Evolutionary conservation across 192 early-diverging fungal genomes (phyloP).

Genomic region (Coemansia sp.): DNA sequence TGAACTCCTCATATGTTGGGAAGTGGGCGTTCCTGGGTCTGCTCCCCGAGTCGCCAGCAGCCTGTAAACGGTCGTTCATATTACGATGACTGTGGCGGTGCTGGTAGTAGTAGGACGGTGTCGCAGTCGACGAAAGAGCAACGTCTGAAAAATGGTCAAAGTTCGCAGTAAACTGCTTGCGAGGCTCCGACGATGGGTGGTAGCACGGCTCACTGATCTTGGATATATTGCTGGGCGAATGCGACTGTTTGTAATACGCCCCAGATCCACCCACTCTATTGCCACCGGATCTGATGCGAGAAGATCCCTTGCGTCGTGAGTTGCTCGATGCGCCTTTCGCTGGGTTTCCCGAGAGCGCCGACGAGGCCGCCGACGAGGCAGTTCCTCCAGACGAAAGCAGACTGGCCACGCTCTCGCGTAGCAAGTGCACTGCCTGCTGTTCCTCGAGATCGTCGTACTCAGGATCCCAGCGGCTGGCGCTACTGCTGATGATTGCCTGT

Average conservation of each 20-base stretch:
- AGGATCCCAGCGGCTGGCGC: background rate
- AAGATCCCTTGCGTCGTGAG: slow-evolving; percentile 13
- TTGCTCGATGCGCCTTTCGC: background rate
- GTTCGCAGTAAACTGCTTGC: slow-evolving; percentile 25
- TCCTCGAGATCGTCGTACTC: slow-evolving; percentile 6
- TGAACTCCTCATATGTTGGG: slow-evolving; percentile 46
- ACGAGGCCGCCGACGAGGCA: slow-evolving; percentile 24
- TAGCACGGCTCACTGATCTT: slow-evolving; percentile 55
- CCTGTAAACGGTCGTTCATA: background rate
- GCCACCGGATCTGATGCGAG: background rate
- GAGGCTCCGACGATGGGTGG: slow-evolving; percentile 30
- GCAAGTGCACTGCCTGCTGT: slow-evolving; percentile 38
- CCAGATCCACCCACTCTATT: background rate
- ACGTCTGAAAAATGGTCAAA: slow-evolving; percentile 49
- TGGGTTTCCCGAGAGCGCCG: slow-evolving; percentile 18
- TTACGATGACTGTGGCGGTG: background rate
- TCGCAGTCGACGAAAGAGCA: slow-evolving; percentile 27
- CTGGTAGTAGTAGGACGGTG: slow-evolving; percentile 15
- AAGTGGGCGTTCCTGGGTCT: slow-evolving; percentile 12
- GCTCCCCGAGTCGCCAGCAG: background rate
- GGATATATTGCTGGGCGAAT: slow-evolving; percentile 42
- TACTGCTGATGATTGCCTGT: background rate
- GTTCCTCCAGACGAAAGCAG: slow-evolving; percentile 35
- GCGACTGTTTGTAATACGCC: slow-evolving; percentile 9
- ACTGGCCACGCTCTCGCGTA: slow-evolving; percentile 49